Conservation (phyloP, 495 filamentous ascomycete species). For the Penicillium herquei region DNA sequence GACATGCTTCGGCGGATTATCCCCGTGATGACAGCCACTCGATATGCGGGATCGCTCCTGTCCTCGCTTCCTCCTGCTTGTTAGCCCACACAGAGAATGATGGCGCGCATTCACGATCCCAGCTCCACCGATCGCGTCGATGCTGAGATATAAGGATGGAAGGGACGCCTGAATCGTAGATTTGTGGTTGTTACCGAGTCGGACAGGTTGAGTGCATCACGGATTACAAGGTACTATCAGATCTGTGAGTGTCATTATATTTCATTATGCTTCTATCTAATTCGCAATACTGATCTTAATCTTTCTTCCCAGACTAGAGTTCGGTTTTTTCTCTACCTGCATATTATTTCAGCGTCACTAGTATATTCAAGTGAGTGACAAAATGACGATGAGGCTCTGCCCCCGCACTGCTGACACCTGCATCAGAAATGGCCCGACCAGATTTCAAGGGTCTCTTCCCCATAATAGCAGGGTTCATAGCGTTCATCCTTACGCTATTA, state of each 20-base stretch:
- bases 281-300: no score
- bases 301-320: no score
- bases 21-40: background rate
- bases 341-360: no score
- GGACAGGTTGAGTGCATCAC: no score
- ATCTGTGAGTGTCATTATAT: no score
- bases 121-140: background rate
- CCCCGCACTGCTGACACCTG: background rate
- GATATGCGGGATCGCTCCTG: conserved; percentile 1
- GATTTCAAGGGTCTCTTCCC: conserved; percentile 23
- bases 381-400: background rate
- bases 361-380: background rate
- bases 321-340: no score
- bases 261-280: no score
- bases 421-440: conserved; percentile 2
- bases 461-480: conserved; percentile 44
- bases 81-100: conserved; percentile 16
- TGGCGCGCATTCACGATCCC: background rate
- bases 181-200: background rate
- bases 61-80: background rate
- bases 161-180: background rate
- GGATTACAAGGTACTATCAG: no score
- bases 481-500: conserved; percentile 66
- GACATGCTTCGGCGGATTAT: background rate
- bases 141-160: conserved; percentile 3